These are phyloP conservation scores for Brassica balearica DNA, from an alignment of 441 rosid genomes.

Conservation along the genomic window DNA sequence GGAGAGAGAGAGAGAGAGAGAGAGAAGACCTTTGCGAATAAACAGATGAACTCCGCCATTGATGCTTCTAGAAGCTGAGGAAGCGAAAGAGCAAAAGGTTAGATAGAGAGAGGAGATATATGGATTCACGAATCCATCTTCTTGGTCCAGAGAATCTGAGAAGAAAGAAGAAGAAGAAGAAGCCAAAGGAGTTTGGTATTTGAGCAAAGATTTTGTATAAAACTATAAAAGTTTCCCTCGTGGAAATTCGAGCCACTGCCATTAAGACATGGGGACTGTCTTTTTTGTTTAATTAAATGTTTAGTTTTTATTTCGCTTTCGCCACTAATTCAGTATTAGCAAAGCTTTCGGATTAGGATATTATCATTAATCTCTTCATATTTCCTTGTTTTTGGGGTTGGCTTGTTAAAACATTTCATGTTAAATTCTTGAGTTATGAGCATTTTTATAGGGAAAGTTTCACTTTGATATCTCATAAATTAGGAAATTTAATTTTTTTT, in stretches of 20 bases:
- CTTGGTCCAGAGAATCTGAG: background rate
- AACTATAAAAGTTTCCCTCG: slow-evolving; percentile 20
- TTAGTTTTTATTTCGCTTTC: slow-evolving; percentile 13
- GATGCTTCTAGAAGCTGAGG: slow-evolving; percentile 43
- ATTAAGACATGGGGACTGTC: slow-evolving; percentile 44
- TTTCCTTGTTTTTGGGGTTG: slow-evolving; percentile 3
- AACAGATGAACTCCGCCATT: slow-evolving; percentile 68
- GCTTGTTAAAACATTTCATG: background rate
- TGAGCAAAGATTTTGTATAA: slow-evolving; percentile 37
- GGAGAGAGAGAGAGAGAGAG: background rate
- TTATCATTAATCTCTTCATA: background rate
- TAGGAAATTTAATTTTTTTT: too few species aligned
- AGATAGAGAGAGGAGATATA: slow-evolving; percentile 5
- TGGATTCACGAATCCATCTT: background rate
- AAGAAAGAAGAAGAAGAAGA: slow-evolving; percentile 36
- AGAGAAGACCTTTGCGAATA: slow-evolving; percentile 62
- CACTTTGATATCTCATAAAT: background rate
- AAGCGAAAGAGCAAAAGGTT: slow-evolving; percentile 1
- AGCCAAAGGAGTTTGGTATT: slow-evolving; percentile 27
- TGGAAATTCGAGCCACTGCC: slow-evolving; percentile 45
- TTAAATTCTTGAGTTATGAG: background rate
- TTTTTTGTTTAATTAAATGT: background rate
- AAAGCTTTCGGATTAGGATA: slow-evolving; percentile 17
- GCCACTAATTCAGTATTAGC: slow-evolving; percentile 7
- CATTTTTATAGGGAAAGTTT: background rate